A percentile compares a stretch with the other conserved stretches of the same genome.
These are phyloP conservation scores for Penicillium frequentans DNA, from an alignment of 2,329 filamentous ascomycete genomes.

Conservation along the genomic window DNA sequence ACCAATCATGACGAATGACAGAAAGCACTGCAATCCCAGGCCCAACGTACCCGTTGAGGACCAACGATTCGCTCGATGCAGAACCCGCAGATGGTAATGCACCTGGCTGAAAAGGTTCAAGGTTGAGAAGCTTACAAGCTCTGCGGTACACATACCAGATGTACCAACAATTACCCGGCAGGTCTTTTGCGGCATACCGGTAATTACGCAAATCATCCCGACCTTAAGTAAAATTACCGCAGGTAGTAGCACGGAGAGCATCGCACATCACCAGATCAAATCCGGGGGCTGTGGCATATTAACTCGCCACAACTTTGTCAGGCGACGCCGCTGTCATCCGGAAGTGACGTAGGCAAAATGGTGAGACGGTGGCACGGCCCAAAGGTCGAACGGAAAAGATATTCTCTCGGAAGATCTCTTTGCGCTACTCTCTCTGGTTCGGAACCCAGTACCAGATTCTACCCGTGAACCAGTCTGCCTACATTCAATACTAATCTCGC, in stretches of 20 bases:
- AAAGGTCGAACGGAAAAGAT: neutral
- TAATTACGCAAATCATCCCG: neutral
- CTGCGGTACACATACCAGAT: neutral
- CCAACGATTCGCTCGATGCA: slow-evolving; percentile 13
- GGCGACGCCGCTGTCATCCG: slow-evolving; percentile 11
- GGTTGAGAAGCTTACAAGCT: slow-evolving; percentile 15
- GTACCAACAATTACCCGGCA: slow-evolving; percentile 1
- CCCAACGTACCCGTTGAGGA: slow-evolving; percentile 14
- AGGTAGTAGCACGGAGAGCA: neutral
- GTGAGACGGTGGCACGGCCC: neutral
- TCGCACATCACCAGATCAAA: slow-evolving; percentile 11
- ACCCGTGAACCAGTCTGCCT: slow-evolving; percentile 2
- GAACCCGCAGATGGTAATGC: slow-evolving; percentile 17
- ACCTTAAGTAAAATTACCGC: neutral
- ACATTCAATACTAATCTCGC: slow-evolving; percentile 7
- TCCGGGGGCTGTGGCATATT: neutral
- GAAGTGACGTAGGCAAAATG: slow-evolving; percentile 7
- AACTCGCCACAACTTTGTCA: slow-evolving; percentile 10
- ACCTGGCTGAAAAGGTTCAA: slow-evolving; percentile 25
- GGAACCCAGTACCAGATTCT: neutral
- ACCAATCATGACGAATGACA: slow-evolving; percentile 5
- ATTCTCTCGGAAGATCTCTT: neutral
- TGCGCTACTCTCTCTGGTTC: neutral
- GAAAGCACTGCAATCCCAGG: neutral
- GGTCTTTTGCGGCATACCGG: neutral